Conservation (phyloP, 2,329 filamentous ascomycete species). For the Diaporthe helianthi region DNA sequence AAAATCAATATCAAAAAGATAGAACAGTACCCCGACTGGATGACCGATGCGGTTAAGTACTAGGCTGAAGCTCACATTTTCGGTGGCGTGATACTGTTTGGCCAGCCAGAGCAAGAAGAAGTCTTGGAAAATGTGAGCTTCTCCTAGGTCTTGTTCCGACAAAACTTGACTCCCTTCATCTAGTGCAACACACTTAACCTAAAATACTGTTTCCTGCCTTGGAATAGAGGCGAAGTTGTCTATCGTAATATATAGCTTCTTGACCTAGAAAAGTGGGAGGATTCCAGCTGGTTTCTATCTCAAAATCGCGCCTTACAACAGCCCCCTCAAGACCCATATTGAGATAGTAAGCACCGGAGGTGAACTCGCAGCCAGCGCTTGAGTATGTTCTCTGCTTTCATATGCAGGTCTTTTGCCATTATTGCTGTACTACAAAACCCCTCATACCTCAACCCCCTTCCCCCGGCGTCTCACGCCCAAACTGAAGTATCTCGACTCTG, state of each 20-base stretch:
- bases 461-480: too few relatives aligned
- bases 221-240: not conserved
- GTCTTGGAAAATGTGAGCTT: not conserved
- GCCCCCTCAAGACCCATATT: not conserved
- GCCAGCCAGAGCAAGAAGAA: not conserved
- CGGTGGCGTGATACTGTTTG: slow-evolving; percentile 40
- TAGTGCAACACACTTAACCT: not conserved
- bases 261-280: not conserved
- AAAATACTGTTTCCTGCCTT: not conserved
- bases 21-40: slow-evolving; percentile 42
- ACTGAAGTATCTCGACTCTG: too few relatives aligned
- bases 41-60: slow-evolving; percentile 42
- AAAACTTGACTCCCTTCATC: not conserved
- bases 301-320: not conserved
- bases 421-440: not conserved
- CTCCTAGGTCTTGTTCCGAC: not conserved
- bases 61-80: slow-evolving; percentile 42
- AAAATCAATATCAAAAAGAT: slow-evolving; percentile 40
- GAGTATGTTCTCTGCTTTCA: not conserved
- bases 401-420: not conserved
- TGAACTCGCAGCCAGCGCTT: too few relatives aligned
- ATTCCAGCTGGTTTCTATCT: not conserved
- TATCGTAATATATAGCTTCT: not conserved
- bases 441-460: too few relatives aligned
- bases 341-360: too few relatives aligned